Evolutionary conservation across 305 asterid genomes (phyloP), one percentile per base, ranked within the genome.

Genomic region (Fraxinus greggii): DNA sequence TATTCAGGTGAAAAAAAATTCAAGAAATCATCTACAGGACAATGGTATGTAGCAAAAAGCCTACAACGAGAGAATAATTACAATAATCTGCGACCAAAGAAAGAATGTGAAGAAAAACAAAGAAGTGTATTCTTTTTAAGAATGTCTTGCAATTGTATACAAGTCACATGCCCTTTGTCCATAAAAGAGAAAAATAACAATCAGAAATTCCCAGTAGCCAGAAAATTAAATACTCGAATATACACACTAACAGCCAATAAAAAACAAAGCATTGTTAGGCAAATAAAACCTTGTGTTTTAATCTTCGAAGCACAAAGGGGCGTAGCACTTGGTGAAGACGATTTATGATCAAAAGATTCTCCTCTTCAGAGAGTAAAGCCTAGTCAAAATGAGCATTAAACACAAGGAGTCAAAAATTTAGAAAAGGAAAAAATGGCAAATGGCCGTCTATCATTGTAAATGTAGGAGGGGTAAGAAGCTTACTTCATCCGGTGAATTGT

Each of bases 311-410:
- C 29, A 94, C 99, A 90, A 97, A 97, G 82, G 99, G 99, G 32
- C 99, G 95, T 79, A 97, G 87, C 87, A 97, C 99, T 90, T 97
- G 99, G 91, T 97, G 99, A 87, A 97, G 98, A 81, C 99, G 98
- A 82, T 97, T 97, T 83, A 97, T 97, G 83, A 97, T 89, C 93
- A 97, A 84, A 86, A 97, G 99, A 90, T 97, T 97, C 90, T 97
- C 99, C 87, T 97, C 99, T 89, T 97, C 99, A 73, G 99, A 97
- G 24, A 97, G 91, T 79, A 97, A 89, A 83, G 99, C 99, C 99
- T 97, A 84, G 83, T 79, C 54, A 85, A 65, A 80, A 72, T 72
- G 26, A 75, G 74, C 75, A 83, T 54, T 75, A 38, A 84, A 45
- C 2, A 75, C 61, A 79, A 72, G 67, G 67, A 56, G 76, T 75